Evolutionary conservation across 1,284 basidiomycete species (phyloP).

Genomic region (Leccinum colubrinum): DNA sequence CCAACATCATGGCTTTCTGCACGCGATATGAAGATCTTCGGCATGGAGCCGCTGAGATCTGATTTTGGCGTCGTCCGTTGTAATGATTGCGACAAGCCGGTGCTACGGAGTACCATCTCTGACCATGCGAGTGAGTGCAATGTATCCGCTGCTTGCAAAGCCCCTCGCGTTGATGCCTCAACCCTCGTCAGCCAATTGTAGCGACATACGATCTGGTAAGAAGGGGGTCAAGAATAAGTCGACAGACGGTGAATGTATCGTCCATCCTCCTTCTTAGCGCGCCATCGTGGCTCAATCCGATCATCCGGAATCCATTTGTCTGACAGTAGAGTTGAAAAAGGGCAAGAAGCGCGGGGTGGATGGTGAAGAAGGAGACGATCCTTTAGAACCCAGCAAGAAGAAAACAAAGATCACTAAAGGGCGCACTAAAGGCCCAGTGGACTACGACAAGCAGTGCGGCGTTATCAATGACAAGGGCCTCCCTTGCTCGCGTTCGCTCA

Average conservation of each 20-base stretch:
- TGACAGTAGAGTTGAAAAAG: slow-evolving; percentile 31
- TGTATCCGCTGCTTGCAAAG: neutral
- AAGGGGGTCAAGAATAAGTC: slow-evolving; percentile 32
- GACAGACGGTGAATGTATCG: slow-evolving; percentile 44
- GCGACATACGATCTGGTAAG: slow-evolving; percentile 33
- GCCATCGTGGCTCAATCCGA: slow-evolving; percentile 13
- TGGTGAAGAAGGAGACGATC: slow-evolving; percentile 59
- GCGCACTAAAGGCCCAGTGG: slow-evolving; percentile 80
- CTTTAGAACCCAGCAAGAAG: slow-evolving; percentile 65
- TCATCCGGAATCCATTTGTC: neutral
- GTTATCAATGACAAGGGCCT: slow-evolving; percentile 96
- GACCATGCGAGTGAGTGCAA: slow-evolving; percentile 70
- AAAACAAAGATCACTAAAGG: slow-evolving; percentile 77
- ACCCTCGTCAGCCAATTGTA: slow-evolving; percentile 30
- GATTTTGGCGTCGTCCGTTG: slow-evolving; percentile 77
- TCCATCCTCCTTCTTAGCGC: slow-evolving; percentile 20
- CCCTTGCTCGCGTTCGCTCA: slow-evolving; percentile 94
- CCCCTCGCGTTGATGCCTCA: slow-evolving; percentile 2
- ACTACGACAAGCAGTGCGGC: slow-evolving; percentile 93
- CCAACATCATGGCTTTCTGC: slow-evolving; percentile 83
- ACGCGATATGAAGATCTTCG: slow-evolving; percentile 86
- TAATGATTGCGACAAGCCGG: slow-evolving; percentile 73
- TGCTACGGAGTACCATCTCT: slow-evolving; percentile 69
- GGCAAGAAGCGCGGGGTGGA: slow-evolving; percentile 74
- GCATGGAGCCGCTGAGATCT: slow-evolving; percentile 66